These are phyloP conservation scores for Paramecium primaurelia DNA, from an alignment of 73 alveolate genomes.

Conservation along the genomic window DNA sequence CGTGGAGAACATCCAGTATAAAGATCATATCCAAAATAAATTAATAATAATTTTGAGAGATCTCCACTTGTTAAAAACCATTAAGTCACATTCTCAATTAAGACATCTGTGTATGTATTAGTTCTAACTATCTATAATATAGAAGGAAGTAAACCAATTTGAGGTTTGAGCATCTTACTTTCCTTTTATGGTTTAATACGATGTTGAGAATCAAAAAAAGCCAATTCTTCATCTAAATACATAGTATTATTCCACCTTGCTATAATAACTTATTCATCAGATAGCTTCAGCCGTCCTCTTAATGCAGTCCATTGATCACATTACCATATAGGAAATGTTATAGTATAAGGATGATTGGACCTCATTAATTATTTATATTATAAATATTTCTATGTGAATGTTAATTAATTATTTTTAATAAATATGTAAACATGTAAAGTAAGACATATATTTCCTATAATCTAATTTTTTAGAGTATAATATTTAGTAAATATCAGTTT, in stretches of 20 bases:
- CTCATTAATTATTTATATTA: neutral
- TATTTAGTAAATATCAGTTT: neutral
- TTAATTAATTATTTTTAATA: neutral
- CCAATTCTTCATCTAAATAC: constrained; percentile 31
- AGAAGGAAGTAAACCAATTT: neutral
- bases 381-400: neutral
- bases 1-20: neutral
- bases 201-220: neutral
- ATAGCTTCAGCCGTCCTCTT: constrained; percentile 22
- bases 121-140: constrained; percentile 22
- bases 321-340: constrained; percentile 40
- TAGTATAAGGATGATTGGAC: constrained; percentile 32
- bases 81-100: neutral
- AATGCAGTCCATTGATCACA: constrained; percentile 43
- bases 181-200: constrained; percentile 20
- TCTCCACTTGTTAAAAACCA: constrained; percentile 18
- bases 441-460: neutral
- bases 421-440: neutral
- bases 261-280: constrained; percentile 17
- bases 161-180: neutral
- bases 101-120: neutral
- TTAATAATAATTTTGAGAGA: constrained; percentile 26
- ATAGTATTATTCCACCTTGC: constrained; percentile 19
- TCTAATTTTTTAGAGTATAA: neutral
- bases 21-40: neutral